A percentile compares a stretch with the other conserved stretches of the same genome.
phyloP scores from a whole-genome alignment of 2,329 filamentous ascomycete genomes.

The Coniochaeta pulveracea region DNA sequence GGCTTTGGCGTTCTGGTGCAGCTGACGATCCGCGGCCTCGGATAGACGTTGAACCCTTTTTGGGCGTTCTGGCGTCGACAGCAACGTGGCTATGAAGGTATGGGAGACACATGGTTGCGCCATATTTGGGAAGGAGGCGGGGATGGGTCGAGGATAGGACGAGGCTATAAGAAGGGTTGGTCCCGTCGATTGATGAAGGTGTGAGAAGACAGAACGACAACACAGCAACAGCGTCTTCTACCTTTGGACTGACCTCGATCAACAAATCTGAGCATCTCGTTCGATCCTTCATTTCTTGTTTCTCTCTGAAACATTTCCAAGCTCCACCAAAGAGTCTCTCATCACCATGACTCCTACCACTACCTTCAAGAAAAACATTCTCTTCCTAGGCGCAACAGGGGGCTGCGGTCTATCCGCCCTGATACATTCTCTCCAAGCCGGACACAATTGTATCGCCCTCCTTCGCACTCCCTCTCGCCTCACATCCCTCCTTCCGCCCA shows the following conservation, averaged over 20 bases:
- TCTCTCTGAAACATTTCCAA: background rate
- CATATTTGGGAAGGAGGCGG: background rate
- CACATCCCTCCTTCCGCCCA: constrained; percentile 19
- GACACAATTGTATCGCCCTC: constrained; percentile 34
- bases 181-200: background rate
- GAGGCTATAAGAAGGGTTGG: background rate
- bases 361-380: constrained; percentile 27
- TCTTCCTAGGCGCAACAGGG: constrained; percentile 42
- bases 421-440: constrained; percentile 29
- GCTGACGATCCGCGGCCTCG: background rate
- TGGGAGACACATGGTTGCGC: background rate
- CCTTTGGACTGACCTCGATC: background rate
- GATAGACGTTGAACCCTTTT: too few species aligned
- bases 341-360: constrained; percentile 8
- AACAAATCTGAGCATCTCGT: background rate
- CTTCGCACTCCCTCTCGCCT: constrained; percentile 39
- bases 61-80: background rate
- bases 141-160: too few species aligned
- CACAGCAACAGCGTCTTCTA: background rate
- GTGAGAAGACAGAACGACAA: background rate
- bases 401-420: constrained; percentile 37
- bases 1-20: background rate
- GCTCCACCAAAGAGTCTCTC: background rate
- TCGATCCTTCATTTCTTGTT: background rate
- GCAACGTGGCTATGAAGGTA: background rate